Conservation (phyloP, 192 early-diverging fungal species). For the Pilaira anomala region DNA sequence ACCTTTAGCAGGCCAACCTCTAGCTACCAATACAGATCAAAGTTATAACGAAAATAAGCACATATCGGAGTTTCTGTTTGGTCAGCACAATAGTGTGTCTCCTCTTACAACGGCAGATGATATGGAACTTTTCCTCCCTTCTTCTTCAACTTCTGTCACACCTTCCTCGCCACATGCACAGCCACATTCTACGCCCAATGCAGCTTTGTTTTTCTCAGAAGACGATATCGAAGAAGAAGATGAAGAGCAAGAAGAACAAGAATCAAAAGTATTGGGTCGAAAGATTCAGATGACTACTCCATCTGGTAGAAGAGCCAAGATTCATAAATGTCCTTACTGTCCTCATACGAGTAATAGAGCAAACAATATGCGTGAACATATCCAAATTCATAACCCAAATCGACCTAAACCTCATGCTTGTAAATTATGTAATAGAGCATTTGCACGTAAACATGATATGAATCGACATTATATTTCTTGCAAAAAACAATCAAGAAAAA, state of each 20-base stretch:
- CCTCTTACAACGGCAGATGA: neutral
- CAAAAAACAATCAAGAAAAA: neutral
- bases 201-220: neutral
- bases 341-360: constrained; percentile 56
- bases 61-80: neutral
- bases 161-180: constrained; percentile 10
- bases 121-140: neutral
- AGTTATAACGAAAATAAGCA: neutral
- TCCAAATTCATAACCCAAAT: constrained; percentile 63
- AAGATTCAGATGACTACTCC: constrained; percentile 1
- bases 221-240: neutral
- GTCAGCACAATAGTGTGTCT: no score
- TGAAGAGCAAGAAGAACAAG: neutral
- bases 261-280: no score
- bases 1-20: neutral
- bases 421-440: constrained; percentile 50
- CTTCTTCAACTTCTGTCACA: neutral
- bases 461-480: constrained; percentile 51
- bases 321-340: constrained; percentile 51
- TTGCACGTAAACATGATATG: constrained; percentile 69
- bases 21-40: neutral
- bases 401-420: constrained; percentile 60
- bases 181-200: neutral
- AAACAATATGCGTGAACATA: constrained; percentile 67
- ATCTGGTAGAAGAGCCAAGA: constrained; percentile 7